Evolutionary conservation across 2,329 filamentous ascomycete genomes (phyloP), one percentile per base, ranked within the genome.

Genomic region (Xylariales sp.): DNA sequence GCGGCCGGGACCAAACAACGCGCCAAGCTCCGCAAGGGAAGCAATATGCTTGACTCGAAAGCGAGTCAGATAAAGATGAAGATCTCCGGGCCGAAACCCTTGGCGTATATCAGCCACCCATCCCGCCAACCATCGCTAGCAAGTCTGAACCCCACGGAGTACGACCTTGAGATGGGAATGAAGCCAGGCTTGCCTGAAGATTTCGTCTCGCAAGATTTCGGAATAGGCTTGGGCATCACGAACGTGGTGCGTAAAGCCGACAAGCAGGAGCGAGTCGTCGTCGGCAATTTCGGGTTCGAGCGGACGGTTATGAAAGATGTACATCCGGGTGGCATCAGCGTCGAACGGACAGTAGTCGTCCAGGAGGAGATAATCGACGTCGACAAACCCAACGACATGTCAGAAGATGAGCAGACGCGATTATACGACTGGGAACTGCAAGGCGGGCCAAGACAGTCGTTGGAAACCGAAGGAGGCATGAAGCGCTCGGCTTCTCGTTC

Each of bases 261-360:
- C 24, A 42, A n/a, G 21, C 40, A 35, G 20, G 32, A 38, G 16
- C 33, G 29, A 25, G 29, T 38, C 18, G 29, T 38, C 18, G 34
- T 39, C 2, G 21, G 21, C 19, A 41, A 14, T 9, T 18, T 38
- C 5, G 43, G 34, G 15, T 15, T 36, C 31, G 31, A 31, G 31
- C 31, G 29, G 8, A 27, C 24, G 8, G 24, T 27, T 8, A 27
- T 27, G 24, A 27, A 8, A n/a, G 24, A 27, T 8, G 24, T 8
- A 8, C 24, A 27, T n/a, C 19, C 19, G 16, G 44, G 44, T 18
- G 40, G 31, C 12, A 46, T 42, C 18, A 39, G 39, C 29, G 38
- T 46, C 19, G 44, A 46, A 24, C 34, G 40, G 11, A 42, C 34
- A 9, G 34, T 46, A 18, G 31, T 46, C 7, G 31, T 43, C 28